Percentiles rank a stretch among this genome's conserved stretches.
Evolutionary conservation across 306 rosid species (phyloP).

Genomic region (Elaeagnus macrophylla): DNA sequence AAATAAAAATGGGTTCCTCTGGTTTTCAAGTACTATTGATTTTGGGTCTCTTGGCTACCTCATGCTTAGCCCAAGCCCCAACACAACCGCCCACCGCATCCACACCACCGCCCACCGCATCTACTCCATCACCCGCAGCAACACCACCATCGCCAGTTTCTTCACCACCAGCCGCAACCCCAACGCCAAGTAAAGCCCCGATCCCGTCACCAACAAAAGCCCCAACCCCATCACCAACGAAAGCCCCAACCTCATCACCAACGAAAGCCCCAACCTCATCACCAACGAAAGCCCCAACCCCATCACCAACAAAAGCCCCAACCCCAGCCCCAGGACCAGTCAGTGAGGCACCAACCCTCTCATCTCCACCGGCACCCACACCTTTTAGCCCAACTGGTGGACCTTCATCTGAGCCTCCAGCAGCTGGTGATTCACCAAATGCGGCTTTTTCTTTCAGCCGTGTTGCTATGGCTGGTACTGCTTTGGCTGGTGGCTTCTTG

Average conservation of each 20-base stretch:
- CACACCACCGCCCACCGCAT: slow-evolving; percentile 27
- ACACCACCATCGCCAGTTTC: slow-evolving; percentile 16
- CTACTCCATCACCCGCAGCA: slow-evolving; percentile 8
- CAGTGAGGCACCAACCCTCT: slow-evolving; percentile 1
- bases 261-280: slow-evolving; percentile 13
- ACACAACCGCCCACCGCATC: slow-evolving; percentile 29
- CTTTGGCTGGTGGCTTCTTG: slow-evolving; percentile 49
- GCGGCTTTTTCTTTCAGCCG: slow-evolving; percentile 28
- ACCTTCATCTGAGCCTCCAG: slow-evolving; percentile 16
- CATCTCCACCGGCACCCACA: slow-evolving; percentile 20
- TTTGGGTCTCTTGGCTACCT: slow-evolving; percentile 50
- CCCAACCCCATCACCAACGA: slow-evolving; percentile 14
- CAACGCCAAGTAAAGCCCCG: slow-evolving; percentile 9
- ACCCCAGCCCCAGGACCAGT: slow-evolving; percentile 18
- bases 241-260: slow-evolving; percentile 18
- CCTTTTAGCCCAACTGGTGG: not conserved
- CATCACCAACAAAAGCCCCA: slow-evolving; percentile 9
- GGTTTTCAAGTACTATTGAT: slow-evolving; percentile 38
- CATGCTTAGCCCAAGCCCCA: slow-evolving; percentile 75
- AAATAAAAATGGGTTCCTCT: slow-evolving; percentile 37
- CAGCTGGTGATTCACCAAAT: slow-evolving; percentile 10
- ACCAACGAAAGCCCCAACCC: slow-evolving; percentile 2
- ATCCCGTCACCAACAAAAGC: slow-evolving; percentile 4
- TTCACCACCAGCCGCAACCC: slow-evolving; percentile 17
- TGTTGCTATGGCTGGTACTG: slow-evolving; percentile 43